Base-by-base conservation (phyloP, 2,329 filamentous ascomycete genomes). In the Beauveria caledonica region DNA sequence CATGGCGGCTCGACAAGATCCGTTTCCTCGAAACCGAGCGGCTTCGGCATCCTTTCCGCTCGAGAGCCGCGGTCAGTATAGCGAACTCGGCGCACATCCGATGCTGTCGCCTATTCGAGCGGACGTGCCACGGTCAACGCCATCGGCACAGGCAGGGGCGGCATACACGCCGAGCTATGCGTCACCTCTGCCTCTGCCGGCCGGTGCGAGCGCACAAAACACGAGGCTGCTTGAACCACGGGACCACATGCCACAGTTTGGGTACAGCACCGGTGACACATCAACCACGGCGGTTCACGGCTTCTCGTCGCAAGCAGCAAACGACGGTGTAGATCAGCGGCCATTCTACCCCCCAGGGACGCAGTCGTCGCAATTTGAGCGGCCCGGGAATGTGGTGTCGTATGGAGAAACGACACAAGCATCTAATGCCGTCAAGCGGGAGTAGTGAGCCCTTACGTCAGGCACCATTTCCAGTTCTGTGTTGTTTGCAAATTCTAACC, bases 21-120 rank as follows among this genome's bases (percentile, higher is more conserved):
- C n/a, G 19, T 44, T 60, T 49, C 51, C 33, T 25, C 59, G 59
- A 23, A 56, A 40, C 45, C 44, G 59, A 36, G 51, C 52, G 3
- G 33, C 51, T 42, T 54, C 59, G 15, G 51, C 58, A 5, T 27
- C 58, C 11, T 60, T 60, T 23, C 50, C 58, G 27, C 58, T 56
- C 10, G 51, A 60, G 13, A 27, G n/a, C 36, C 59, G 44, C 9
- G n/a, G n/a, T 3, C 44, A 40, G 17, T 60, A 56, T 21, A n/a
- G 6, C 36, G 59, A 55, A 4, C 33, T 60, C 33, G 36, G 23
- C 29, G 33, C n/a, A 23, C 59, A 48, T 17, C 15, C 45, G 29
- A 50, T 50, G n/a, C 51, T 50, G n/a, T 56, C 59, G 45, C 57
- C 57, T 7, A 56, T 56, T 19, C 59, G 51, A 15, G 45, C 44